Evolutionary conservation across 2,329 filamentous ascomycete species (phyloP), one percentile per base, ranked within the genome.

Genomic region (Fusarium sp.): DNA sequence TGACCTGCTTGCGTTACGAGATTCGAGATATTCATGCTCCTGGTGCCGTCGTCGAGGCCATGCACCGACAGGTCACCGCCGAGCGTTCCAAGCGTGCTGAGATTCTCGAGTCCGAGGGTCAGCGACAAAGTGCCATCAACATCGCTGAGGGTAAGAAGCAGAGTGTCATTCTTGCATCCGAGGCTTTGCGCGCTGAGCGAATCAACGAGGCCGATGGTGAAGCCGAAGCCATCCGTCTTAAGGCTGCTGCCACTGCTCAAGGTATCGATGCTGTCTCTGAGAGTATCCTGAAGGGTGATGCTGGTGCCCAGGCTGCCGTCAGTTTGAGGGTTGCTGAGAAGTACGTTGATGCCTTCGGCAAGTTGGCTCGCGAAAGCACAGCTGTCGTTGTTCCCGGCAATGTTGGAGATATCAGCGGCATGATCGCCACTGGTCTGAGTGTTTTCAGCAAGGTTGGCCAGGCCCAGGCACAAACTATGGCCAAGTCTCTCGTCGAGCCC

Each of bases 11-110:
- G 70, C 93, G 96, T 66, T 99, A 99, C 86, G 96, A 99, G 84
- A 99, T 99, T 81, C 90, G 96, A 76, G 96, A 99, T 83, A 99
- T 99, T 79, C 96, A 99, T 84, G 96, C 96, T 0, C 96, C 96
- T 4, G 94, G 92, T 37, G 93, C 93, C 56, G 96, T 99, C 18
- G 96, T 98, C 69, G 94, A 95, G 79, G 96, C 96, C 79, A 99
- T 99, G 96, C 96, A 99, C 86, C 90, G 96, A 73, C 96, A 98
- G 82, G 96, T 99, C 57, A 98, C 96, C 0, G 96, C 96, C 23
- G 96, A 99, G 86, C 93, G 96, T 46, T 97, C 94, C 79, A 99
- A 99, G 89, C 93, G 96, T 73, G 96, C 96, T 64, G 96, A 99
- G 85, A 99, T 99, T 78, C 88, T 99, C 53, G 96, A 99, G 67